A percentile compares a stretch with the other conserved stretches of the same genome.
Conservation (phyloP, 257 asterid species). For the Solanum commersonii region DNA sequence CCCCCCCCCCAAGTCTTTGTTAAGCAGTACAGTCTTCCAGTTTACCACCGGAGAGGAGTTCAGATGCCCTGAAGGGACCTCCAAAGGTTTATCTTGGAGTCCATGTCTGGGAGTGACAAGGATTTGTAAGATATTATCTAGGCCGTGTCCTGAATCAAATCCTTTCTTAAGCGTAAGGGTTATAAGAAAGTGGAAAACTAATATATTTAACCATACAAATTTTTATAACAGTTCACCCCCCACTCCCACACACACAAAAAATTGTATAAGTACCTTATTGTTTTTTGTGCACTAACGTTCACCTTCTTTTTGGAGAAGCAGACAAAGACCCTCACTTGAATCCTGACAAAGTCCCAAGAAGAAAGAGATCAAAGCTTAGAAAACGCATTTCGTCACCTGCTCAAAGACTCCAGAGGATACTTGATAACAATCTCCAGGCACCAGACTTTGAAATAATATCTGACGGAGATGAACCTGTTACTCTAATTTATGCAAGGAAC, state of each 20-base stretch:
- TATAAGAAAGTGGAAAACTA: neutral
- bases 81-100: too few species aligned
- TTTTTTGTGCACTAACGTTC: neutral
- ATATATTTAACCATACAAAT: neutral
- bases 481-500: slow-evolving; percentile 18
- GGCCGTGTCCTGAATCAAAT: neutral
- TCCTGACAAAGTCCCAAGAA: slow-evolving; percentile 9
- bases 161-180: neutral
- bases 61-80: too few species aligned
- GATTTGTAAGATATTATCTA: too few species aligned
- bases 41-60: neutral
- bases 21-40: neutral
- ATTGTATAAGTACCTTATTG: neutral
- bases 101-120: too few species aligned
- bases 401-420: slow-evolving; percentile 16
- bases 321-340: slow-evolving; percentile 9
- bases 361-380: slow-evolving; percentile 25
- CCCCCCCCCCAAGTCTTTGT: neutral
- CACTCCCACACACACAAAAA: neutral
- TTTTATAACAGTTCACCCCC: neutral
- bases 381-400: slow-evolving; percentile 19
- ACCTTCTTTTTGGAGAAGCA: neutral
- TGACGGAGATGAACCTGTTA: slow-evolving; percentile 8
- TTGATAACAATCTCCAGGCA: neutral
- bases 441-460: neutral